These are phyloP conservation scores for Candolleomyces aberdarensis DNA, from an alignment of 768 basidiomycete genomes.

Conservation along the genomic window DNA sequence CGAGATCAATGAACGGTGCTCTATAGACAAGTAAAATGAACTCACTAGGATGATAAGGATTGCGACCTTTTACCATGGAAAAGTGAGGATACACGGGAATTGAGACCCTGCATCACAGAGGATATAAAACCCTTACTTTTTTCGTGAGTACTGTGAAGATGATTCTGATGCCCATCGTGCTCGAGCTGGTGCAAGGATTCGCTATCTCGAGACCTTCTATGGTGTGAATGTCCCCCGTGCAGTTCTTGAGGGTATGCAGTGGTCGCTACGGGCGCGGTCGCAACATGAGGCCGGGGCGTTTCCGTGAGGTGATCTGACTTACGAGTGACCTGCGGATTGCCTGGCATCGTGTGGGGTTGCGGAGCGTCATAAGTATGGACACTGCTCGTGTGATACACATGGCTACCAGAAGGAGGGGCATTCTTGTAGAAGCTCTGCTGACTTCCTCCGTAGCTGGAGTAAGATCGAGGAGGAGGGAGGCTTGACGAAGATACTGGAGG, in stretches of 20 bases:
- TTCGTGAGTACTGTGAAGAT: neutral
- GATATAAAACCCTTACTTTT: slow-evolving; percentile 10
- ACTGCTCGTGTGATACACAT: neutral
- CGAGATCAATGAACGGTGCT: neutral
- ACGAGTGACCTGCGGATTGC: neutral
- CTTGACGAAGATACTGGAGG: neutral
- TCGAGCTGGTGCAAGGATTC: neutral
- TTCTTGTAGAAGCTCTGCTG: neutral
- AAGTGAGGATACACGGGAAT: slow-evolving; percentile 25
- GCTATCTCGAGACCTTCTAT: neutral
- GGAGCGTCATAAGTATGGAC: neutral
- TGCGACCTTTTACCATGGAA: neutral
- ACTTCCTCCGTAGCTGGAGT: neutral
- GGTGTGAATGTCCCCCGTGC: neutral
- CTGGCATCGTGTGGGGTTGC: neutral
- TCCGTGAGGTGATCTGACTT: neutral
- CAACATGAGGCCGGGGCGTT: neutral
- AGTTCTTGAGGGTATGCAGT: neutral
- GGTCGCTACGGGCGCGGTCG: neutral
- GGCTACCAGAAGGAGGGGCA: neutral
- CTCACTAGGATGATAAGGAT: slow-evolving; percentile 7
- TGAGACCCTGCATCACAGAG: slow-evolving; percentile 9
- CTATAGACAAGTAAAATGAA: neutral
- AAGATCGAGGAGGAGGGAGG: neutral
- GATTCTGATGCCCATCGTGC: neutral